Evolutionary conservation across 2,329 filamentous ascomycete genomes (phyloP).

Genomic region (Aspergillus novofumigatus): DNA sequence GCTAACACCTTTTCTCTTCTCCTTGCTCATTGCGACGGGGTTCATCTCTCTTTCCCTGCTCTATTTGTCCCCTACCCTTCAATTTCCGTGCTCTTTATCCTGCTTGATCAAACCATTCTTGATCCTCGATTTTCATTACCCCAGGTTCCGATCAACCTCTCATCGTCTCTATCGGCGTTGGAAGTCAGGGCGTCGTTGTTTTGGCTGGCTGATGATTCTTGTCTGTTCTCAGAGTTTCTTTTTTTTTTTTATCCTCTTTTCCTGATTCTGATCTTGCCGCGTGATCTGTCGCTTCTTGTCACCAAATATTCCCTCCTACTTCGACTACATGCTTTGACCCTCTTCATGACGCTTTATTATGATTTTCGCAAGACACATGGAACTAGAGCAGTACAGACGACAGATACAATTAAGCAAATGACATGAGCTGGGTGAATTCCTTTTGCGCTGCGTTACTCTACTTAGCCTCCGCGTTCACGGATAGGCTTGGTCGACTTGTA

Average conservation of each 20-base stretch:
- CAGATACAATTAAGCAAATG: constrained; percentile 4
- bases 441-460: not conserved
- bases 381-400: constrained; percentile 1
- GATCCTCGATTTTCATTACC: constrained; percentile 15
- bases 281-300: not conserved
- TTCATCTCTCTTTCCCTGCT: not conserved
- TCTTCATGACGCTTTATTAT: not conserved
- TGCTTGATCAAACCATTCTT: constrained; percentile 13
- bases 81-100: constrained; percentile 3
- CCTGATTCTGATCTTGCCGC: not conserved
- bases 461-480: not conserved
- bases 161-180: constrained; percentile 37
- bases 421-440: not conserved
- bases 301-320: not conserved
- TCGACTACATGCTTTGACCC: not conserved
- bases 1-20: not conserved
- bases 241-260: constrained; percentile 7
- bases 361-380: not conserved
- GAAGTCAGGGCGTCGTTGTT: constrained; percentile 37
- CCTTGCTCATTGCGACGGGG: not conserved
- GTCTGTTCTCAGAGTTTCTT: constrained; percentile 7
- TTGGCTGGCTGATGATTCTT: constrained; percentile 30
- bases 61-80: not conserved
- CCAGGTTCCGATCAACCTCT: constrained; percentile 20
- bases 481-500: not conserved